A percentile compares a stretch with the other conserved stretches of the same genome.
Conservation (phyloP, 2,329 filamentous ascomycete species). For the Chaetomium olivaceum region DNA sequence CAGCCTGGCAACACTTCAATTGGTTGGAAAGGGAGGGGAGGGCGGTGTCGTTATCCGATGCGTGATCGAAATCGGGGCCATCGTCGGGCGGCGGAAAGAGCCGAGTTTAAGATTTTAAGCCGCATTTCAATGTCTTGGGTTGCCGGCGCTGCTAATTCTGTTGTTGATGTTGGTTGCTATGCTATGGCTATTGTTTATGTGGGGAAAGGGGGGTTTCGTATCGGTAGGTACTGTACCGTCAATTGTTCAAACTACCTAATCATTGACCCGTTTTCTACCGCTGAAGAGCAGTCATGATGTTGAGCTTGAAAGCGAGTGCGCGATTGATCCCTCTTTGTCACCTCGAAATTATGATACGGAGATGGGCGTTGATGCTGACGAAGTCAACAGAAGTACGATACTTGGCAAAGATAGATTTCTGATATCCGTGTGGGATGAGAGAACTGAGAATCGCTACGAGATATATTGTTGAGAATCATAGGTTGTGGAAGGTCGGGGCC, state of each 20-base stretch:
- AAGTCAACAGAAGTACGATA: neutral
- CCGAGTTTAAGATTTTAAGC: neutral
- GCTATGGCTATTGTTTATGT: neutral
- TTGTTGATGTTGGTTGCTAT: neutral
- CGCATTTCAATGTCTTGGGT: neutral
- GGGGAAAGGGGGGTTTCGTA: neutral
- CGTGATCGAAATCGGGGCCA: neutral
- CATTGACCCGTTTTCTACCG: no score
- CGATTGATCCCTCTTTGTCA: neutral
- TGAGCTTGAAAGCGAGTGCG: neutral
- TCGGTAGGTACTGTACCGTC: no score
- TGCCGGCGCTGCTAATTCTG: neutral
- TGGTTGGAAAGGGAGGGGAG: constrained; percentile 1
- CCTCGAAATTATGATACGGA: neutral
- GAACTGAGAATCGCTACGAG: neutral
- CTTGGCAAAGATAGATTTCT: neutral
- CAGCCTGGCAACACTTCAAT: neutral
- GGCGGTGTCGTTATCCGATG: neutral
- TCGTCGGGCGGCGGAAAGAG: neutral
- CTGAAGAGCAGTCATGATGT: neutral
- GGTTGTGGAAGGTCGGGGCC: neutral
- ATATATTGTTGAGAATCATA: neutral
- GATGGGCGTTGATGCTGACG: neutral
- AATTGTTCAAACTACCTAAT: no score
- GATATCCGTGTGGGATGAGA: neutral